Percentiles rank a stretch among this genome's conserved stretches.
phyloP scores from a whole-genome alignment of 148 eudicot species.

The Rhododendron mucronatum region DNA sequence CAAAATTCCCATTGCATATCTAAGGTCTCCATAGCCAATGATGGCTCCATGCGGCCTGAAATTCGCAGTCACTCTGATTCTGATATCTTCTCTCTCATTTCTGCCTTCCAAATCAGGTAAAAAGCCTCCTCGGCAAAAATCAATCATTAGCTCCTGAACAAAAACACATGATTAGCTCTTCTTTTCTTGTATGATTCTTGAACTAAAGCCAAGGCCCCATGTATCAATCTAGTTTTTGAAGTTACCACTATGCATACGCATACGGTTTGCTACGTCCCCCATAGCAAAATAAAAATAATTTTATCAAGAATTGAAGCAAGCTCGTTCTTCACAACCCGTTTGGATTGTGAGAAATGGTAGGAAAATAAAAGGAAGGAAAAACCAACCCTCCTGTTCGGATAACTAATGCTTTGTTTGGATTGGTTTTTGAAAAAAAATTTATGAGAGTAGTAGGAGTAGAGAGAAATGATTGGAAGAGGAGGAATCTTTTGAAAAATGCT shows the following conservation, averaged over 20 bases:
- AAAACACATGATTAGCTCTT: not conserved
- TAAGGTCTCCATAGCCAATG: not conserved
- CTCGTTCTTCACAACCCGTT: not conserved
- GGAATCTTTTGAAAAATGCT: no score
- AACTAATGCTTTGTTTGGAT: not conserved
- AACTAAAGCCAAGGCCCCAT: not conserved
- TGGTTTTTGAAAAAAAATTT: no score
- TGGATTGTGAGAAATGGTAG: not conserved
- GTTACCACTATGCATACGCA: not conserved
- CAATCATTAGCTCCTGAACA: not conserved
- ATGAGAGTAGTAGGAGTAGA: no score
- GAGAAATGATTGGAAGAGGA: no score
- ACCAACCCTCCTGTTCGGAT: not conserved
- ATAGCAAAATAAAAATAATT: not conserved
- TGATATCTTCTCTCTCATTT: slow-evolving; percentile 25
- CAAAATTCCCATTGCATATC: not conserved
- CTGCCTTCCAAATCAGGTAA: slow-evolving; percentile 44
- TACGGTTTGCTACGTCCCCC: not conserved
- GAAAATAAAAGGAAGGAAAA: no score
- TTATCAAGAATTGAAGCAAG: not conserved
- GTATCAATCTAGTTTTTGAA: not conserved
- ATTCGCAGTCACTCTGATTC: slow-evolving; percentile 21
- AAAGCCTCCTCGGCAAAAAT: not conserved
- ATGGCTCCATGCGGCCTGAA: slow-evolving; percentile 24
- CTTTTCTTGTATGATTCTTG: not conserved